Evolutionary conservation across 495 filamentous ascomycete genomes (phyloP).

Genomic region (Cryomyces minteri): DNA sequence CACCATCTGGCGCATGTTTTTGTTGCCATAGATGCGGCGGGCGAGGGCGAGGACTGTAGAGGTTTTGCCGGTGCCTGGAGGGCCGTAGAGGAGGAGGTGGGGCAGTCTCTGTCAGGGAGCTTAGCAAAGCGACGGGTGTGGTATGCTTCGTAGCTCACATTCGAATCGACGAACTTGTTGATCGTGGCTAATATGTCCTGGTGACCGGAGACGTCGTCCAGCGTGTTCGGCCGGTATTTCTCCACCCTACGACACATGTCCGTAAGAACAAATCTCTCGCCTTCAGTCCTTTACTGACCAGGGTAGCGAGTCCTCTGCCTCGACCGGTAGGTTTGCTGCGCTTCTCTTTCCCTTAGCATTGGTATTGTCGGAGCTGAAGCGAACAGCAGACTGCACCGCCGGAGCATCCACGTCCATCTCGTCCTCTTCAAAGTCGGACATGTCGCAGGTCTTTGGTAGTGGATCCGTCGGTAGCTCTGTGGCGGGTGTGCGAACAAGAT

Average conservation of each 20-base stretch:
- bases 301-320: slow-evolving; percentile 84
- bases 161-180: slow-evolving; percentile 87
- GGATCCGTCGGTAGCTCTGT: background rate
- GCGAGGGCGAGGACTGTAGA: slow-evolving; percentile 51
- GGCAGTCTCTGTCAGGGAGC: slow-evolving; percentile 42
- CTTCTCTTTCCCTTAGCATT: slow-evolving; percentile 75
- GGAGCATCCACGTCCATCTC: slow-evolving; percentile 61
- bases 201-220: slow-evolving; percentile 91
- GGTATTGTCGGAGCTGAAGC: slow-evolving; percentile 39
- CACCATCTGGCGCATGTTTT: slow-evolving; percentile 96
- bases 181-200: slow-evolving; percentile 94
- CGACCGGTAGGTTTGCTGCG: slow-evolving; percentile 80
- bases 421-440: slow-evolving; percentile 17
- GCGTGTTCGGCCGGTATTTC: slow-evolving; percentile 79
- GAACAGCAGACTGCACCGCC: slow-evolving; percentile 31
- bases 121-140: background rate
- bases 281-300: slow-evolving; percentile 36
- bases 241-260: slow-evolving; percentile 53
- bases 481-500: too few relatives aligned
- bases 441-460: slow-evolving; percentile 6
- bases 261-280: background rate
- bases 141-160: slow-evolving; percentile 28
- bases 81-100: slow-evolving; percentile 67
- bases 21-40: slow-evolving; percentile 74
- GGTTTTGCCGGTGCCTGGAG: slow-evolving; percentile 28